Conservation (phyloP, 495 filamentous ascomycete species). For the Aspergillus bertholletiae region DNA sequence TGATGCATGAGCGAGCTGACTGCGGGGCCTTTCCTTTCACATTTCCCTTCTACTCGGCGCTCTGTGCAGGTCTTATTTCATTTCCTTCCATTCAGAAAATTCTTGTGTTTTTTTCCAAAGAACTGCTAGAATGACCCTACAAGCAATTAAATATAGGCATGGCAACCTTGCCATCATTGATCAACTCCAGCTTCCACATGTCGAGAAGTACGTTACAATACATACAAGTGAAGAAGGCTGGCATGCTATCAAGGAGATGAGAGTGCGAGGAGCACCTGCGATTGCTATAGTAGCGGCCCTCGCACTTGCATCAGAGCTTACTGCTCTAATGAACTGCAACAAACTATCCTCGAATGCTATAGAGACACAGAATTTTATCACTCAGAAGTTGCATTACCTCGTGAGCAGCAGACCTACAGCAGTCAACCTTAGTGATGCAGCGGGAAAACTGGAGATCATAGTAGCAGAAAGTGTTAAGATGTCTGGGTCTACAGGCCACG, state of each 20-base stretch:
- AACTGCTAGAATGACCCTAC: constrained; percentile 52
- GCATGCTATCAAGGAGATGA: constrained; percentile 90
- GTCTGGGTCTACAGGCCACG: constrained; percentile 34
- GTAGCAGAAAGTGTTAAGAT: constrained; percentile 35
- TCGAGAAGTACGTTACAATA: constrained; percentile 74
- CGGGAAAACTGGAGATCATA: constrained; percentile 65
- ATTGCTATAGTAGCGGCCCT: constrained; percentile 96
- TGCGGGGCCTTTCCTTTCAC: no score
- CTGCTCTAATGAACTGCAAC: constrained; percentile 15
- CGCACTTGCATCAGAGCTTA: constrained; percentile 64
- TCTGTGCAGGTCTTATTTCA: no score
- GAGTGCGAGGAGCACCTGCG: constrained; percentile 88
- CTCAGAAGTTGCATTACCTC: constrained; percentile 74
- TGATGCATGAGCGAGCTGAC: no score
- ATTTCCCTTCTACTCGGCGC: no score
- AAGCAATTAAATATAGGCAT: constrained; percentile 82
- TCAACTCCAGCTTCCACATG: constrained; percentile 85
- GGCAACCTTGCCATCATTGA: constrained; percentile 83
- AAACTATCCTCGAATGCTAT: constrained; percentile 40
- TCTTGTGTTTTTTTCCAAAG: no score
- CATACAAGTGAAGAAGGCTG: constrained; percentile 76
- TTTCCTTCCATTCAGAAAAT: no score
- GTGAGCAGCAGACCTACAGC: constrained; percentile 86
- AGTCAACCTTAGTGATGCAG: constrained; percentile 90
- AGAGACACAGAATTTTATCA: constrained; percentile 64